Evolutionary conservation across 78 protist genomes (phyloP), one percentile per base, ranked within the genome.

Genomic region (Chrysochromulina tobinii): DNA sequence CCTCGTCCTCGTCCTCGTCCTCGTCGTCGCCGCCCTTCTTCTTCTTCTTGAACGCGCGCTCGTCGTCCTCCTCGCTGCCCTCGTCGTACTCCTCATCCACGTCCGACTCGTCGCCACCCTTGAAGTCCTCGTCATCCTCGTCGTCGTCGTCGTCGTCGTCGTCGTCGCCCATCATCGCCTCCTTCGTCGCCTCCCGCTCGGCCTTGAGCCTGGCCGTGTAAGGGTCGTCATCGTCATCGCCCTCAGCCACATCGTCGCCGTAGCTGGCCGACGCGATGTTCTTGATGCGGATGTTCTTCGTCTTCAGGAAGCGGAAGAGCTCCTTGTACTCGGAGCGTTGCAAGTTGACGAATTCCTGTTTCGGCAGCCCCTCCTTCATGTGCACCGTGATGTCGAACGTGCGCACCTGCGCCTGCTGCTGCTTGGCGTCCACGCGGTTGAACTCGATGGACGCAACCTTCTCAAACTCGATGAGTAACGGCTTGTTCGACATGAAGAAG

Each of bases 401-500:
- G 84, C 84, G 84, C n/a, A 58, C 57, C 5, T 21, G 0, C n/a
- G 25, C 2, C 12, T 6, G 25, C 69, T 64, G 69, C 12, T 6
- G 25, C 69, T 64, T 9, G 6, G 69, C 69, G 58, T 38, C 54
- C 38, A 75, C 84, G 84, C 84, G 84, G 53, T 18, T 12, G 84
- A 75, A 75, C 57, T 75, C 84, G 27, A 75, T 4, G 14, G 59
- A 14, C n/a, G 12, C 6, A 7, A 75, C 11, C n/a, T 7, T 48
- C 38, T 90, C 89, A 81, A n/a, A 94, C n/a, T 72, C 53, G 54
- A 95, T 64, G 51, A 81, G 86, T 66, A 93, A 68, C n/a, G 94
- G 91, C 81, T 95, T 95, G 90, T 95, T 95, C 87, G 93, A 83
- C 38, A 95, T 61, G 85, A 92, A 95, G 57, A 95, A 61, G 93